phyloP scores from a whole-genome alignment of 192 early-diverging fungal species.

The Phlyctochytrium planicorne region DNA sequence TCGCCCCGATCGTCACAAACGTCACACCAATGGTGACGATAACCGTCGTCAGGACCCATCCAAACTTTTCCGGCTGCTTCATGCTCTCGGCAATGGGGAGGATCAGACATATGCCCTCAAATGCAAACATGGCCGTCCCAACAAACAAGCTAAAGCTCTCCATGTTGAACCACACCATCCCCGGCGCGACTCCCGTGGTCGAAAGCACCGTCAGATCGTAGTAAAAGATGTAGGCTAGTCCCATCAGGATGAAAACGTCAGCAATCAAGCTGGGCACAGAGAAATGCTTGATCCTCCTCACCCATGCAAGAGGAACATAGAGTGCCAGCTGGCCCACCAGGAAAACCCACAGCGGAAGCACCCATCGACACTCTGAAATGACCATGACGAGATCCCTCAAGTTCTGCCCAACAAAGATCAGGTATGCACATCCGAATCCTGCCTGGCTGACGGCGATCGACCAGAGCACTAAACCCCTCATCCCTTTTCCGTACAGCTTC shows the following conservation, averaged over 20 bases:
- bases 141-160: conserved; percentile 84
- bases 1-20: conserved; percentile 76
- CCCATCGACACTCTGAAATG: conserved; percentile 59
- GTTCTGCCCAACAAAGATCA: conserved; percentile 88
- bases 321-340: conserved; percentile 73
- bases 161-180: conserved; percentile 74
- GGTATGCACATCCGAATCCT: conserved; percentile 86
- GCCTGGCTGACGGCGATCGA: conserved; percentile 59
- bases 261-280: conserved; percentile 85
- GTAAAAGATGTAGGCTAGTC: conserved; percentile 80
- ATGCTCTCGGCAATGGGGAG: conserved; percentile 84
- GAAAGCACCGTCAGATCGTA: conserved; percentile 72
- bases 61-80: conserved; percentile 87
- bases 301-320: conserved; percentile 82
- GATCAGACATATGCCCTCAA: conserved; percentile 86
- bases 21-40: conserved; percentile 77
- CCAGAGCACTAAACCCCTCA: conserved; percentile 43
- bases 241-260: conserved; percentile 88
- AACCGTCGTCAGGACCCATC: conserved; percentile 70
- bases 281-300: conserved; percentile 88
- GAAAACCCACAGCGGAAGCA: conserved; percentile 68
- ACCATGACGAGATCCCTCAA: conserved; percentile 70
- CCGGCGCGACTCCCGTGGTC: conserved; percentile 60
- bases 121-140: conserved; percentile 93
- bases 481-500: conserved; percentile 42